Percentiles rank a stretch among this genome's conserved stretches.
Evolutionary conservation across 495 filamentous ascomycete genomes (phyloP).

Genomic region (Xylaria intraflava): DNA sequence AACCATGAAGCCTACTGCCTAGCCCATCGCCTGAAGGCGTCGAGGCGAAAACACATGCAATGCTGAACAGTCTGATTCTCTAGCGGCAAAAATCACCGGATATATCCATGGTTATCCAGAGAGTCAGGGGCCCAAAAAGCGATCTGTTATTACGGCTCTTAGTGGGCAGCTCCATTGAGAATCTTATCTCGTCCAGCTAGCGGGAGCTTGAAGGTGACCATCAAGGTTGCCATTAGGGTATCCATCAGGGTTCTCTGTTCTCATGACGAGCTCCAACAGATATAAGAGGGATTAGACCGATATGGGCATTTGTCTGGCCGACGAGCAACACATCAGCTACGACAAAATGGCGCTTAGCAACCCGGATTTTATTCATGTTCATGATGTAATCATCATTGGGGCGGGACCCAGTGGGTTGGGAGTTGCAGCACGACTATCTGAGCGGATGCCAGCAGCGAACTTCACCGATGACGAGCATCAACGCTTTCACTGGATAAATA

Average conservation of each 20-base stretch:
- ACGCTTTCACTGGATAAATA: constrained; percentile 58
- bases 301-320: neutral
- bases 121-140: no score
- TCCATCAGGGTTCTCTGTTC: constrained; percentile 19
- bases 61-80: no score
- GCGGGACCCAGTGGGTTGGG: constrained; percentile 58
- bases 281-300: neutral
- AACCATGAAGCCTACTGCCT: neutral
- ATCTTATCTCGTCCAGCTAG: neutral
- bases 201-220: constrained; percentile 17
- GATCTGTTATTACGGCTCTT: no score
- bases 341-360: constrained; percentile 1
- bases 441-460: constrained; percentile 55
- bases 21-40: no score
- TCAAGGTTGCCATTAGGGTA: constrained; percentile 15
- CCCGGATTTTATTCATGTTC: constrained; percentile 28
- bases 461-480: constrained; percentile 63
- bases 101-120: no score
- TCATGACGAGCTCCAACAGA: neutral
- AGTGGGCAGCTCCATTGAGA: no score
- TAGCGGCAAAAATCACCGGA: no score
- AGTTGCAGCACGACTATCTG: constrained; percentile 51
- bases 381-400: constrained; percentile 56
- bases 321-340: neutral
- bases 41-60: no score